Conservation (phyloP, 257 asterid genomes). For the Thymus mandschuricus region DNA sequence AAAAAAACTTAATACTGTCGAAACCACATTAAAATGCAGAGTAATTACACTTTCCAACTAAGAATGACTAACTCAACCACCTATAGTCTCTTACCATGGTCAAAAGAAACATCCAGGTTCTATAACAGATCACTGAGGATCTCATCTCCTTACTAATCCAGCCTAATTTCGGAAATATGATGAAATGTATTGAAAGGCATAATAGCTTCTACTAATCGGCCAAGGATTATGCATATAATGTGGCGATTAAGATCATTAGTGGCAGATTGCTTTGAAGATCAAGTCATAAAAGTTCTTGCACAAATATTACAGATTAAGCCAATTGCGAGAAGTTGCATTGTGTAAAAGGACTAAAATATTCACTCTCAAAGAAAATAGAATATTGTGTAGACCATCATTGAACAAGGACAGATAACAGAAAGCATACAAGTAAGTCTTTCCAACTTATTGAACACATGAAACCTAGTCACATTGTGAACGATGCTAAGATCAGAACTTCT, state of each 20-base stretch:
- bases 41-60: background rate
- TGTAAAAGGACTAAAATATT: background rate
- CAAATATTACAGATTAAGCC: constrained; percentile 1
- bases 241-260: background rate
- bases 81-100: background rate
- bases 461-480: constrained; percentile 27
- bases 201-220: background rate
- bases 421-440: background rate
- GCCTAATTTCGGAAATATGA: background rate
- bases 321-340: constrained; percentile 6
- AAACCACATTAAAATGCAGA: constrained; percentile 4
- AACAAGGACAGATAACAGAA: background rate
- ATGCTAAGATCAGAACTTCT: constrained; percentile 24
- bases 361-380: background rate
- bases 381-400: background rate
- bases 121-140: background rate
- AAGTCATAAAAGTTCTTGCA: background rate
- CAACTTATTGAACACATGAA: constrained; percentile 29
- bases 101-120: background rate
- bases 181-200: background rate
- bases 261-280: background rate
- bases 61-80: background rate
- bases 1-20: background rate
- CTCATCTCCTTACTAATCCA: background rate
- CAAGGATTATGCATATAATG: background rate